Base-by-base conservation (phyloP, 495 filamentous ascomycete species). In the Parmelia sp. region DNA sequence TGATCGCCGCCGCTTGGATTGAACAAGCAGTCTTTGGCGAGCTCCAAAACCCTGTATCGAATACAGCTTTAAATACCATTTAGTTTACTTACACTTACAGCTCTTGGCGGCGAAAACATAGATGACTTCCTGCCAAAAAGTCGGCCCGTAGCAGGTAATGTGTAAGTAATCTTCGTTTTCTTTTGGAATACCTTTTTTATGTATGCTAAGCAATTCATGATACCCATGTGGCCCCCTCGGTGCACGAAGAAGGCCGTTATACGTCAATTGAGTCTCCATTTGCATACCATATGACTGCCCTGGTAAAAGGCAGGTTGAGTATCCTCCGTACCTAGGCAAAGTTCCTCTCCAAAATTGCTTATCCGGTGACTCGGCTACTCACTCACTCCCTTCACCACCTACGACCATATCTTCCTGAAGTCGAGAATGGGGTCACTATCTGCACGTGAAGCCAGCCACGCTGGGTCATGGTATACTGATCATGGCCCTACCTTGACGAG, bases 381-480 rank as follows among this genome's bases (percentile, higher is more conserved):
- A 19, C 19, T 33, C 51, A 33, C 21, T 29, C 33, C 6, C 15
- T 14, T 55, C 27, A 33, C 23, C 27, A 55, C 14, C 3, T 19
- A 31, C 15, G 14, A 29, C 14, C 27, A 31, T 4, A 7, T 6
- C n/a, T 17, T 21, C 9, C 33, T 21, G 17, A 33, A 33, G 15
- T 31, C 51, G 29, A 55, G 4, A 21, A 55, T 55, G 51, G 29
- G 17, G 31, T 44, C 65, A 61, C 88, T 89, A 85, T 63, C 80
- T 25, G 83, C 82, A 59, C 82, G 93, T 70, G 76, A 80, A 63
- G 89, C 93, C 39, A 80, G 73, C 68, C 87, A 90, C 69, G 85
- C 87, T 65, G 89, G 89, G 42, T 90, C 90, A 40, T 99, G 95
- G 94, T 99, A 99, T 76, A 82, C 86, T 14, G 82, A 80, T 44